Percentiles rank a stretch among this genome's conserved stretches.
Conservation (phyloP, 2,329 filamentous ascomycete genomes). For the Penicillium janthinellum region DNA sequence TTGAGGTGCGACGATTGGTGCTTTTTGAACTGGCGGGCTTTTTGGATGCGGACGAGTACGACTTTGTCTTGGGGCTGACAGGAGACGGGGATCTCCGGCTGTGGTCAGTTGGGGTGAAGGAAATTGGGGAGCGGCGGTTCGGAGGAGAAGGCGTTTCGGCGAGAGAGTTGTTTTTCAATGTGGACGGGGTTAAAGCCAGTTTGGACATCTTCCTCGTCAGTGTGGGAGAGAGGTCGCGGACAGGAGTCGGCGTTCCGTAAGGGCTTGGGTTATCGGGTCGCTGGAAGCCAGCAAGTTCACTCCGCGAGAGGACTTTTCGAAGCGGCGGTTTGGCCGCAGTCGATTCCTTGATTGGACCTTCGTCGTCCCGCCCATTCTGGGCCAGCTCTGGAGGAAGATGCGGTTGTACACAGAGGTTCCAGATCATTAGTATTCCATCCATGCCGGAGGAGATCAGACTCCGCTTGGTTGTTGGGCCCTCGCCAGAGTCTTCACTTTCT, state of each 20-base stretch:
- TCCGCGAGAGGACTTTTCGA: slow-evolving; percentile 81
- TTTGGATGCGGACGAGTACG: slow-evolving; percentile 24
- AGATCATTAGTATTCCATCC: slow-evolving; percentile 83
- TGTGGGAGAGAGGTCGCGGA: slow-evolving; percentile 51
- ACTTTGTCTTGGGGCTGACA: slow-evolving; percentile 36
- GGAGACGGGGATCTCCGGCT: slow-evolving; percentile 43
- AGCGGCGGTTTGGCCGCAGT: slow-evolving; percentile 70
- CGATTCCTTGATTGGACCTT: slow-evolving; percentile 49
- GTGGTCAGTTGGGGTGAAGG: slow-evolving; percentile 29
- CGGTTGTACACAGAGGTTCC: slow-evolving; percentile 51
- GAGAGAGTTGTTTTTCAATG: slow-evolving; percentile 33
- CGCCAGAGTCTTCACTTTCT: slow-evolving; percentile 35
- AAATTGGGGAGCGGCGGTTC: slow-evolving; percentile 36
- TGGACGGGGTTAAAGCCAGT: slow-evolving; percentile 47
- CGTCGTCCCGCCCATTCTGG: slow-evolving; percentile 37
- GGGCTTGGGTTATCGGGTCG: slow-evolving; percentile 51
- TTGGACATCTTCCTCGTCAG: slow-evolving; percentile 59
- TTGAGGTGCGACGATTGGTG: slow-evolving; percentile 48
- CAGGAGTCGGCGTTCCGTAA: slow-evolving; percentile 45
- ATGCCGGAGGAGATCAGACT: slow-evolving; percentile 72
- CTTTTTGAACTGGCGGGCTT: slow-evolving; percentile 34
- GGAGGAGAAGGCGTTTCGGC: slow-evolving; percentile 37
- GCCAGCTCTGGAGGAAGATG: slow-evolving; percentile 34
- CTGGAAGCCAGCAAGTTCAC: slow-evolving; percentile 79
- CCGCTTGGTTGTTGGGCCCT: slow-evolving; percentile 44